phyloP scores from a whole-genome alignment of 2,329 filamentous ascomycete genomes.

The Aspergillus calidoustus region DNA sequence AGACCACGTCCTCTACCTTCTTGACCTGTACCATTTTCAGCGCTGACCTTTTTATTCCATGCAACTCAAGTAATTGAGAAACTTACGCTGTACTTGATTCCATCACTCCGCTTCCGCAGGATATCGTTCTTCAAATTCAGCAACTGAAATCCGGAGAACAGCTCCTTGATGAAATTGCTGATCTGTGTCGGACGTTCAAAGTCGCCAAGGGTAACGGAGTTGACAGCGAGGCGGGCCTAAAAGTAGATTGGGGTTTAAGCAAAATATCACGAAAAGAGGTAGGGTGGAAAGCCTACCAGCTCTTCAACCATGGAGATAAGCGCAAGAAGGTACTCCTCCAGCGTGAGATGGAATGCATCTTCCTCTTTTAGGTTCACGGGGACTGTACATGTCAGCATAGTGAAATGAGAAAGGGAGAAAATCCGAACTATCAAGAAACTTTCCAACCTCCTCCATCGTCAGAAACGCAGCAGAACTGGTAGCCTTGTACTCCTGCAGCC shows the following conservation, averaged over 20 bases:
- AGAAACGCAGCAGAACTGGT: constrained; percentile 69
- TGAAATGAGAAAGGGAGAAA: constrained; percentile 11
- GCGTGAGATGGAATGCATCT: constrained; percentile 92
- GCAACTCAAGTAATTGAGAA: neutral
- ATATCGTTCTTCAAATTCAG: constrained; percentile 97
- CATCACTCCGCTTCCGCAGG: constrained; percentile 83
- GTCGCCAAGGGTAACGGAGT: constrained; percentile 90
- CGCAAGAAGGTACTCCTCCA: constrained; percentile 94
- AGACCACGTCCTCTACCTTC: constrained; percentile 97
- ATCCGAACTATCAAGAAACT: constrained; percentile 71
- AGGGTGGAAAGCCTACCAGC: constrained; percentile 57
- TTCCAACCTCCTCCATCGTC: constrained; percentile 85
- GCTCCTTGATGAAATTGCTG: constrained; percentile 88
- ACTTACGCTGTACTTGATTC: constrained; percentile 82
- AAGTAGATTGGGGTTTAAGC: neutral
- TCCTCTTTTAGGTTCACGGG: constrained; percentile 88
- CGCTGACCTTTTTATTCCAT: neutral
- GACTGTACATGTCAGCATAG: constrained; percentile 56
- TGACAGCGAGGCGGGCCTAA: constrained; percentile 82
- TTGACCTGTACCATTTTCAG: constrained; percentile 66
- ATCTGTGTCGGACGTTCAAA: constrained; percentile 85
- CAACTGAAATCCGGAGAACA: constrained; percentile 95
- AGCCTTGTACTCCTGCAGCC: constrained; percentile 63
- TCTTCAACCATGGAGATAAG: constrained; percentile 89
- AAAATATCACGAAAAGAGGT: neutral